Evolutionary conservation across 352 stramenopile genomes (phyloP), one percentile per base, ranked within the genome.

Genomic region (Pythium grandisporangium): DNA sequence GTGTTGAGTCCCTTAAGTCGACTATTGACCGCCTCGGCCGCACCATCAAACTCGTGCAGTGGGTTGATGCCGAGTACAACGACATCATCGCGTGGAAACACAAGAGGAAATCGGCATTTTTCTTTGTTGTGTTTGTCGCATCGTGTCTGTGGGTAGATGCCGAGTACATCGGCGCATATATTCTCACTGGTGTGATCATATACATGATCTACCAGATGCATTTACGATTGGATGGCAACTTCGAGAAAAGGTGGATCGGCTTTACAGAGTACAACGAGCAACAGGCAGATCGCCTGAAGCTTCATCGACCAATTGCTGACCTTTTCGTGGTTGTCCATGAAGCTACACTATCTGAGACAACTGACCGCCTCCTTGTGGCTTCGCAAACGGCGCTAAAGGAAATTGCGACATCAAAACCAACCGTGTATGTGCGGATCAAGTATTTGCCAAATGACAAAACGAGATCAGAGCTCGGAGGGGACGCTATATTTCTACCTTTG

Each of bases 1-100:
- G 71, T 0, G 74, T 93, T 22, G 80, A 93, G 23, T 84, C 75
- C 2, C 51, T 93, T 11, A 61, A 69, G 6, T 62, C 61, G 20
- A 93, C 79, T 17, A 77, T 91, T 26, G 75, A 91, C 27, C 75
- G 80, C 3, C 66, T 91, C 48, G 60, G 61, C 25, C 70, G 77
- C 11, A 68, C 81, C 14, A 62, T 86, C 22, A 73, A 79, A 33
- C 51, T 66, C 4, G 70, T 90, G n/a, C 73, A 84, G 41, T 83
- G 68, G 52, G 51, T 86, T 35, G 80, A 91, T 45, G 63, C 73
- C 16, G 63, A 84, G 38, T 93, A 93, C 43, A 59, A 54, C 23
- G 66, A 80, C 24, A 64, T 93, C 13, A 93, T 93, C 43, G 70
- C 75, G 16, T 93, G 80, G 80, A 91, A 89, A 38, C 81, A 89